Evolutionary conservation across 1,284 basidiomycete species (phyloP), one percentile per base, ranked within the genome.

Genomic region (Ceratobasidium sp.): DNA sequence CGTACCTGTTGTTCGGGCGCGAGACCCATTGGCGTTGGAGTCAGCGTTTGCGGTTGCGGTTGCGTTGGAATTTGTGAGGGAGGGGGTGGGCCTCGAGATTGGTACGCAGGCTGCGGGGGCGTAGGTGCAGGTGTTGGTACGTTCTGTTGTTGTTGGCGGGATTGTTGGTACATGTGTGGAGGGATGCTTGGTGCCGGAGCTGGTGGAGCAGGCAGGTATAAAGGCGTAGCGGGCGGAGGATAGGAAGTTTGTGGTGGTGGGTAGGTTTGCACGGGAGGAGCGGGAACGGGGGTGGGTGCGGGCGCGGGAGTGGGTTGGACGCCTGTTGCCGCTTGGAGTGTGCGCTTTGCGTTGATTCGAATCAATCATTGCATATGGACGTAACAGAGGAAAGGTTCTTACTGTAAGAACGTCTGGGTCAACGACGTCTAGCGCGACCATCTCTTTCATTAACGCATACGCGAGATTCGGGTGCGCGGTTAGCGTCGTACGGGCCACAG

Each of bases 391-490:
- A 24, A 31, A 43, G 24, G 11, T 43, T 48, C 76, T 7, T 49
- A 77, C 76, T 16, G 74, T 53, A 24, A 76, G 53, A 19, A 75
- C 76, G 14, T 74, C 73, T 22, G 63, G 72, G 24, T 77, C 75
- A 24, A 77, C 53, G 24, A 77, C 54, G 39, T 74, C 73, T 19
- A 77, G 48, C 4, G 39, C 29, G 11, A 76, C 76, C 76, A 77
- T 77, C 46, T 69, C 74, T 46, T 76, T 76, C 58, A 77, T 75
- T 11, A 77, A 34, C 29, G 72, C 74, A 61, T 75, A 76, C 14
- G 76, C 74, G 4, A 77, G 63, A 29, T 77, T 74, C 19, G 77
- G 77, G 46, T 76, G 76, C 14, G 46, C 65, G n/a, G 53, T 74
- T 16, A 77, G 73, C 49, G 77, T 75, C 14, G 62, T 39, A 22